A percentile compares a stretch with the other conserved stretches of the same genome.
These are phyloP conservation scores for Dictyostelium brefeldianum DNA, from an alignment of 78 protist genomes.

Conservation along the genomic window DNA sequence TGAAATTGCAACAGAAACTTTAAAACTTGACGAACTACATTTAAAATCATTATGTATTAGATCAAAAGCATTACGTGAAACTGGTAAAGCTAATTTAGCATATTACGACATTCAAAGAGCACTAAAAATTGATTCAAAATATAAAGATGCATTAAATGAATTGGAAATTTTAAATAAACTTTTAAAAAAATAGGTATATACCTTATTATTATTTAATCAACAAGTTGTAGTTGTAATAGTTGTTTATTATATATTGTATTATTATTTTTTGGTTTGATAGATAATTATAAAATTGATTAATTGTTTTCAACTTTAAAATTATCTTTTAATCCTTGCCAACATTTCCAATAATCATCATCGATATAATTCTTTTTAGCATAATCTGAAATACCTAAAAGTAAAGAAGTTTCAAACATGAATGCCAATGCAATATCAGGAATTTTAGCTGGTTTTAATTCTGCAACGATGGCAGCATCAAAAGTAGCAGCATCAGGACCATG, in stretches of 20 bases:
- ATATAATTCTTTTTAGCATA: constrained; percentile 49
- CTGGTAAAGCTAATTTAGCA: background rate
- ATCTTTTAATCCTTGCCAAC: constrained; percentile 87
- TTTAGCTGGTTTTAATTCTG: constrained; percentile 59
- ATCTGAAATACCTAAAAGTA: constrained; percentile 66
- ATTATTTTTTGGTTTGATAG: background rate
- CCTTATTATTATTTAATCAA: too few relatives aligned
- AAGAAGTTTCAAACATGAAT: constrained; percentile 92
- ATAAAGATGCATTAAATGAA: constrained; percentile 24
- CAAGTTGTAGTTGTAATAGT: too few relatives aligned
- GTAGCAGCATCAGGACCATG: constrained; percentile 96
- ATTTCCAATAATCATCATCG: constrained; percentile 86
- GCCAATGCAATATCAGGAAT: constrained; percentile 87
- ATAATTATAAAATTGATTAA: background rate
- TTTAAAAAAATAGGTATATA: background rate
- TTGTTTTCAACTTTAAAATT: constrained; percentile 5
- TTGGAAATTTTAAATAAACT: background rate
- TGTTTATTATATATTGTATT: too few relatives aligned
- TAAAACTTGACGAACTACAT: background rate
- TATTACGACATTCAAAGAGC: constrained; percentile 1
- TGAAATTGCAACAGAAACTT: background rate
- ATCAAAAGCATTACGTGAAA: constrained; percentile 24
- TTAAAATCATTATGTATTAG: constrained; percentile 7
- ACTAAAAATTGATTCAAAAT: background rate
- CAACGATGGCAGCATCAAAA: constrained; percentile 81